Conservation (phyloP, 345 rosid genomes). For the Mallotus nudiflorus region DNA sequence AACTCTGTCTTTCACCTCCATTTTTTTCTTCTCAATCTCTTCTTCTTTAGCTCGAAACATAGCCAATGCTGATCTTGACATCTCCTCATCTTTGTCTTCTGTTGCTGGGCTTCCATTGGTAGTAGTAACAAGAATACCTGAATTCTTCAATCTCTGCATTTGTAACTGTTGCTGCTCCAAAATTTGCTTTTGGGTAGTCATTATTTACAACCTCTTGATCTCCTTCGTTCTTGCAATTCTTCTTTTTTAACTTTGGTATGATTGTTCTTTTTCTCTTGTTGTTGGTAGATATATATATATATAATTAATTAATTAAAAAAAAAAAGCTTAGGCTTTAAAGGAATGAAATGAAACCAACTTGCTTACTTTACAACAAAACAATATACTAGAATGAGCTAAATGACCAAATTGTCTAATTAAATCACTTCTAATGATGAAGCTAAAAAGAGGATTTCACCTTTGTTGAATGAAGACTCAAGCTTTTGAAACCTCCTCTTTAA, state of each 20-base stretch:
- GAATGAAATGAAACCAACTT: constrained; percentile 21
- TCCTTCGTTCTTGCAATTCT: not conserved
- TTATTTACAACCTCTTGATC: constrained; percentile 18
- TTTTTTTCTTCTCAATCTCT: constrained; percentile 86
- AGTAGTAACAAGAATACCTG: constrained; percentile 30
- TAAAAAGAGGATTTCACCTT: constrained; percentile 30
- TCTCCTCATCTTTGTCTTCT: constrained; percentile 71
- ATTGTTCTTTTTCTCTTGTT: constrained; percentile 30
- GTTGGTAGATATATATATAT: constrained; percentile 27
- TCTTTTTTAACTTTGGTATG: not conserved
- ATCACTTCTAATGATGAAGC: constrained; percentile 34
- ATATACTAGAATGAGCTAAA: constrained; percentile 16
- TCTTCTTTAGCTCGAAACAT: constrained; percentile 80
- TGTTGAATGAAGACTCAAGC: constrained; percentile 29
- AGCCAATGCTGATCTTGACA: constrained; percentile 68
- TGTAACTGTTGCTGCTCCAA: constrained; percentile 48
- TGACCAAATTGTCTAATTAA: constrained; percentile 24
- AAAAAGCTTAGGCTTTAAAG: constrained; percentile 40
- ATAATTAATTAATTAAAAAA: too few relatives aligned
- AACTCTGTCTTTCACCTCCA: constrained; percentile 70
- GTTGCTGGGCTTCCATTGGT: constrained; percentile 40
- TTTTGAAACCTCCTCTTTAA: constrained; percentile 3
- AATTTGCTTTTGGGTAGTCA: constrained; percentile 54
- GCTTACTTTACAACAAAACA: constrained; percentile 34
- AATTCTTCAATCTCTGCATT: constrained; percentile 52